Conservation (phyloP, 768 basidiomycete species). For the Kwoniella europaea region DNA sequence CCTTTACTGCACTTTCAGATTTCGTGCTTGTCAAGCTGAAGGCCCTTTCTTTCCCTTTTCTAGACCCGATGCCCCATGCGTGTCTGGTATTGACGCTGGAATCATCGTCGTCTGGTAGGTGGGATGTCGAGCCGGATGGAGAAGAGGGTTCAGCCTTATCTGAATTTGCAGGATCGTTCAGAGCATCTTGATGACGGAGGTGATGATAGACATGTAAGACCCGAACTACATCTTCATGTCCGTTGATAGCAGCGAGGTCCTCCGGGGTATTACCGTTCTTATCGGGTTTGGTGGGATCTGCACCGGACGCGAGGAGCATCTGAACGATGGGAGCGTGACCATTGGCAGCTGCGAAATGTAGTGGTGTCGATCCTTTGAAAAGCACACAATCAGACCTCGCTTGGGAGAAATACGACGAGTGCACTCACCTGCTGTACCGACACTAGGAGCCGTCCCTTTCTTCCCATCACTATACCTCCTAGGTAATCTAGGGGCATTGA, state of each 20-base stretch:
- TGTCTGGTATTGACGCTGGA: conserved; percentile 3
- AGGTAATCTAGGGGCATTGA: conserved; percentile 80
- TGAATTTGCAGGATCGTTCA: conserved; percentile 24
- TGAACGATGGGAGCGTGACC: conserved; percentile 79
- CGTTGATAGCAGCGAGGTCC: conserved; percentile 76
- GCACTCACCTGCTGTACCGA: conserved; percentile 57
- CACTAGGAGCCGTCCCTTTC: conserved; percentile 51
- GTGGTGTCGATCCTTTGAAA: conserved; percentile 77
- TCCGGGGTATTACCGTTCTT: conserved; percentile 92
- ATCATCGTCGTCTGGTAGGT: conserved; percentile 24
- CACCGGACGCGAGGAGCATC: conserved; percentile 82
- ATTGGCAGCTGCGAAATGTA: conserved; percentile 96
- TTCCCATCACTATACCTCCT: conserved; percentile 60
- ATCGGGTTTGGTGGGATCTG: conserved; percentile 77
- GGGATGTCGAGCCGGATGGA: conserved; percentile 22
- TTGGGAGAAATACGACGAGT: neutral
- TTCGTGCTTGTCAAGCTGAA: conserved; percentile 37
- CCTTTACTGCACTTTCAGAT: conserved; percentile 33
- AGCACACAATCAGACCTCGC: conserved; percentile 15
- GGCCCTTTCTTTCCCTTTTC: conserved; percentile 48
- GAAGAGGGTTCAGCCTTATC: conserved; percentile 26
- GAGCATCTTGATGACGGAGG: conserved; percentile 34
- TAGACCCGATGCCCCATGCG: conserved; percentile 23
- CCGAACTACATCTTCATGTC: conserved; percentile 77
- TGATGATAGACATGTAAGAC: conserved; percentile 69